Conservation (phyloP, 2,329 filamentous ascomycete species). For the Botrytis sinoallii region DNA sequence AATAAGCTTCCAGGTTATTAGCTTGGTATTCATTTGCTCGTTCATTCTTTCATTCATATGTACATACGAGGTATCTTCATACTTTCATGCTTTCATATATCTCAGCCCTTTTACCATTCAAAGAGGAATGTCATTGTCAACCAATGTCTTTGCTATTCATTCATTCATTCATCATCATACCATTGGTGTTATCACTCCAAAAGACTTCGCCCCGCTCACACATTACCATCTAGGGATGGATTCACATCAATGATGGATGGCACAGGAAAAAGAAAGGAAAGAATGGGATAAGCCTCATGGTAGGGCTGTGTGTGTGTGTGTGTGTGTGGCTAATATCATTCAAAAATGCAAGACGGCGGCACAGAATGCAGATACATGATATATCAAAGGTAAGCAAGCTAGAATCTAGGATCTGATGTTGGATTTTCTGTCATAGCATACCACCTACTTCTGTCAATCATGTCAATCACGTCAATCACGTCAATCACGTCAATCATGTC, state of each 20-base stretch:
- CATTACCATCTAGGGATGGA: background rate
- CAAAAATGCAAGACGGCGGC: background rate
- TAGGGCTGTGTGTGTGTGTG: constrained; percentile 18
- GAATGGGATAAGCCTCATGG: background rate
- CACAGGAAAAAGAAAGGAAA: background rate
- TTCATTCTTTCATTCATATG: background rate
- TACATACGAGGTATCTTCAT: background rate
- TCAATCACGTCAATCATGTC: background rate
- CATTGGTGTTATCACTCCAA: background rate
- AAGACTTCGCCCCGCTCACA: background rate
- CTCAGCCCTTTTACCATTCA: background rate
- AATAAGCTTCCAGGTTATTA: background rate
- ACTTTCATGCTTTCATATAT: background rate
- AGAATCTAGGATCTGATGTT: background rate
- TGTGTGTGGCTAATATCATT: background rate
- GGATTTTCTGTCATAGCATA: background rate
- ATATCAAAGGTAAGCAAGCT: background rate
- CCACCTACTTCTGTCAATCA: background rate
- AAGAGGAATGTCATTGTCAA: background rate
- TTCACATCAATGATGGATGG: background rate
- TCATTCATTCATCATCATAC: background rate
- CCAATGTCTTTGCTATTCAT: background rate
- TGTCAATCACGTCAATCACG: background rate
- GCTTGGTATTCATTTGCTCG: background rate
- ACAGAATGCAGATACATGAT: background rate